These are phyloP conservation scores for Nakazawaea ambrosiae DNA, from an alignment of 805 yeast genomes.

Conservation along the genomic window DNA sequence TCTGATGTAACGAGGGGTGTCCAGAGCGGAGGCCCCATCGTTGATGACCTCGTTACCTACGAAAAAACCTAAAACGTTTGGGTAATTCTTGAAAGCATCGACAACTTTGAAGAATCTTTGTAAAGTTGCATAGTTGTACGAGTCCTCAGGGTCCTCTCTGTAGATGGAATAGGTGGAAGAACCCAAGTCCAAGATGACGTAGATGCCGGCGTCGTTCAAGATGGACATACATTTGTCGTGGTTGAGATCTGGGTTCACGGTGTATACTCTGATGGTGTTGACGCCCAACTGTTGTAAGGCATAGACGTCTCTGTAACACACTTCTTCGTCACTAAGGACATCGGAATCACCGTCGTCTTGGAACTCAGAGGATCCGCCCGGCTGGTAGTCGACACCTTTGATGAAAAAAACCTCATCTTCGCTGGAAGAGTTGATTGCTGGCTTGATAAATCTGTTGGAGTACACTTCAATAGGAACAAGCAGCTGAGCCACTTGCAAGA, in stretches of 20 bases:
- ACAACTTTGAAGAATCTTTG: conserved; percentile 77
- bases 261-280: conserved; percentile 80
- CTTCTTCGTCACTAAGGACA: conserved; percentile 61
- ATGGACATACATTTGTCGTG: conserved; percentile 92
- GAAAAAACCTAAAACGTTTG: conserved; percentile 82
- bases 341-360: conserved; percentile 35
- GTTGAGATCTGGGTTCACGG: conserved; percentile 73
- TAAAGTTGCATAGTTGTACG: conserved; percentile 67
- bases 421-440: conserved; percentile 25
- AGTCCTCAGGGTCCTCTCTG: conserved; percentile 61
- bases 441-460: conserved; percentile 55
- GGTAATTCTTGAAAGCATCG: conserved; percentile 76
- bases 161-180: conserved; percentile 62
- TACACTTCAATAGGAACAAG: conserved; percentile 50
- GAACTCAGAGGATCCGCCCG: conserved; percentile 79
- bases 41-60: conserved; percentile 91
- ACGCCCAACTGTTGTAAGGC: conserved; percentile 74
- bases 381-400: conserved; percentile 88
- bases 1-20: conserved; percentile 74
- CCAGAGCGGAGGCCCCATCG: conserved; percentile 54
- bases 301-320: conserved; percentile 75
- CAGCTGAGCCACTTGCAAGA: conserved; percentile 24
- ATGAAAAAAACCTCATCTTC: conserved; percentile 64
- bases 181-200: conserved; percentile 80
- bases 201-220: conserved; percentile 86